These are phyloP conservation scores for Silene coronaria DNA, from an alignment of 179 eudicot genomes.

Conservation along the genomic window DNA sequence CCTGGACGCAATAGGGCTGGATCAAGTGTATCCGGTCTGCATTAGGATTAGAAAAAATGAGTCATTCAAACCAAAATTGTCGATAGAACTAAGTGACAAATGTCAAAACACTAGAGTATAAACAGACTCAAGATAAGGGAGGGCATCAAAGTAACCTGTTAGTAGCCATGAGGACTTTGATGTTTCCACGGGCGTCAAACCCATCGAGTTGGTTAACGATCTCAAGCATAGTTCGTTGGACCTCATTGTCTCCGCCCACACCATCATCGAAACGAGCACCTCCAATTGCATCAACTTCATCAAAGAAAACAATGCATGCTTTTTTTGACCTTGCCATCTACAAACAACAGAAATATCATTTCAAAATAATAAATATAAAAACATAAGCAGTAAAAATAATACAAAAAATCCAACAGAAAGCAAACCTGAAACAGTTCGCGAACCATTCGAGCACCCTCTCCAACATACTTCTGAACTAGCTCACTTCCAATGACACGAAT, in stretches of 20 bases:
- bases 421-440: conserved; percentile 90
- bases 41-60: background rate
- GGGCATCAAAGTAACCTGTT: conserved; percentile 48
- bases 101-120: no score
- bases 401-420: background rate
- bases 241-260: conserved; percentile 95
- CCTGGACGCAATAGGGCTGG: conserved; percentile 95
- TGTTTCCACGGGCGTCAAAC: conserved; percentile 94
- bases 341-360: background rate
- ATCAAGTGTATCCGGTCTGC: conserved; percentile 92
- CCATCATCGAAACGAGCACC: conserved; percentile 97
- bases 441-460: conserved; percentile 97
- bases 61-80: background rate
- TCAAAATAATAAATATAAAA: background rate
- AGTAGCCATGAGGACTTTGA: conserved; percentile 97
- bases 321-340: conserved; percentile 99
- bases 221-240: conserved; percentile 96
- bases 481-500: conserved; percentile 96
- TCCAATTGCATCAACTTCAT: conserved; percentile 96
- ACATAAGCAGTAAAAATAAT: background rate
- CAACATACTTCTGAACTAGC: conserved; percentile 92
- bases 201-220: conserved; percentile 97
- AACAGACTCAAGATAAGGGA: background rate
- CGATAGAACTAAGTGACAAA: no score
- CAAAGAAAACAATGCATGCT: conserved; percentile 91